phyloP scores from a whole-genome alignment of 768 basidiomycete species.

The Phylloporus rhodoxanthus region DNA sequence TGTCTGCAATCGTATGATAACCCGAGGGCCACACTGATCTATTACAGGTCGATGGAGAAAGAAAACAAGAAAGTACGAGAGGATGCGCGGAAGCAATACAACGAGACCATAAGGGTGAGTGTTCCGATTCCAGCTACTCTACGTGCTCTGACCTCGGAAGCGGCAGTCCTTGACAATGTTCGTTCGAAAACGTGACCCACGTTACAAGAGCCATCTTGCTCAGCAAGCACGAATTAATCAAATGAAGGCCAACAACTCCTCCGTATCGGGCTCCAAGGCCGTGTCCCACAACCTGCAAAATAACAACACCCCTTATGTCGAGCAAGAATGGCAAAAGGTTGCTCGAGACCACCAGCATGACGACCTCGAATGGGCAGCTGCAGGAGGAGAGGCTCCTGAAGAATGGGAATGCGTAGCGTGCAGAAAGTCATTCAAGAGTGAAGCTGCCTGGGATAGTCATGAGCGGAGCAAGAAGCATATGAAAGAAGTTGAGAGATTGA shows the following conservation, averaged over 20 bases:
- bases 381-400: slow-evolving; percentile 64
- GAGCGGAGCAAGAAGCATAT: slow-evolving; percentile 93
- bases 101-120: slow-evolving; percentile 76
- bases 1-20: neutral
- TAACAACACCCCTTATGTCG: slow-evolving; percentile 49
- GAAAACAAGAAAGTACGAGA: slow-evolving; percentile 93
- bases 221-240: slow-evolving; percentile 39
- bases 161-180: slow-evolving; percentile 66
- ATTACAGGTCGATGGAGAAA: slow-evolving; percentile 77
- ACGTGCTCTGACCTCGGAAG: neutral
- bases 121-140: slow-evolving; percentile 20
- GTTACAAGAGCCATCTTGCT: slow-evolving; percentile 64
- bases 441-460: slow-evolving; percentile 94
- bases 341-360: slow-evolving; percentile 30
- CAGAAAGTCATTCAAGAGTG: slow-evolving; percentile 80
- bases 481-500: slow-evolving; percentile 77
- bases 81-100: slow-evolving; percentile 84
- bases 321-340: slow-evolving; percentile 87
- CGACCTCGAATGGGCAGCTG: slow-evolving; percentile 72
- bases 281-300: slow-evolving; percentile 24
- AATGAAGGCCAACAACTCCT: slow-evolving; percentile 25
- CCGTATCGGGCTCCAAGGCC: slow-evolving; percentile 22
- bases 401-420: slow-evolving; percentile 98
- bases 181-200: slow-evolving; percentile 81
- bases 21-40: neutral